A percentile compares a stretch with the other conserved stretches of the same genome.
phyloP scores from a whole-genome alignment of 345 rosid genomes.

The Boechera retrofracta region DNA sequence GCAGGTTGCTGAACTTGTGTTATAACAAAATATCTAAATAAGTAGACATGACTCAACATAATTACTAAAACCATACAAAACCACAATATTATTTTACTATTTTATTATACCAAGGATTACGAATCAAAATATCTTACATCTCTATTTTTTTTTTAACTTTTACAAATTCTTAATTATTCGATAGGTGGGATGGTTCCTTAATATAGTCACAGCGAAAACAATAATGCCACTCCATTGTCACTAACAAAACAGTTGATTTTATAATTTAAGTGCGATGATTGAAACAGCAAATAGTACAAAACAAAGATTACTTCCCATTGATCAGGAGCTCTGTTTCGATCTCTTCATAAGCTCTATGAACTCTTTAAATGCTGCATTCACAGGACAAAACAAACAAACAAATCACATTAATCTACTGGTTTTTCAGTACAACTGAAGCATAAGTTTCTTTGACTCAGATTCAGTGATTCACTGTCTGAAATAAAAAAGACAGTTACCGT shows the following conservation, averaged over 20 bases:
- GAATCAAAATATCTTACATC: background rate
- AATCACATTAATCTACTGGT: background rate
- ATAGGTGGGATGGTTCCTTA: slow-evolving; percentile 1
- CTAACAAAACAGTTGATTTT: slow-evolving; percentile 24
- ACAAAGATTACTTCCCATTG: slow-evolving; percentile 25
- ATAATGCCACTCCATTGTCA: slow-evolving; percentile 26
- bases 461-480: background rate
- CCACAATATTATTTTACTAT: background rate
- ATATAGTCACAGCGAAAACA: slow-evolving; percentile 20
- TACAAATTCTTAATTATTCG: slow-evolving; percentile 17
- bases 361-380: slow-evolving; percentile 56
- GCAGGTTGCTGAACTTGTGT: no score
- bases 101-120: background rate
- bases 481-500: slow-evolving; percentile 47
- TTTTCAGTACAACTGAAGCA: background rate
- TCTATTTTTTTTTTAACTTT: background rate
- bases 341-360: slow-evolving; percentile 61
- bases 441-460: slow-evolving; percentile 6
- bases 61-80: background rate
- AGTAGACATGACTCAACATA: no score
- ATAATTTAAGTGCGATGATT: background rate
- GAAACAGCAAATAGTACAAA: slow-evolving; percentile 32
- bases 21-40: no score
- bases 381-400: background rate
- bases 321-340: slow-evolving; percentile 32